These are phyloP conservation scores for Pisolithus sp. DNA, from an alignment of 768 basidiomycete genomes.

Conservation along the genomic window DNA sequence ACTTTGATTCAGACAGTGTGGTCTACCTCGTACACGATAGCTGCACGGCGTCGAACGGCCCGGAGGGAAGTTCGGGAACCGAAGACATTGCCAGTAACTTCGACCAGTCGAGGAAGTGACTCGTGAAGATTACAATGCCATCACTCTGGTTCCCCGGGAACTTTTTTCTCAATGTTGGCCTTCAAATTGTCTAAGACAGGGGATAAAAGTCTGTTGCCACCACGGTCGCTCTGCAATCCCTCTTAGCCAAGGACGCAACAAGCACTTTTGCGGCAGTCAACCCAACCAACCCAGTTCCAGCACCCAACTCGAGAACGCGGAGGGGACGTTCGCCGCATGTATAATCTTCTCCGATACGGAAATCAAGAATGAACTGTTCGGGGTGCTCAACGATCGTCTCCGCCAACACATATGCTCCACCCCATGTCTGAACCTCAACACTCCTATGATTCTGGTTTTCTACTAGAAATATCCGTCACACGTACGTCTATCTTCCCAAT, in stretches of 20 bases:
- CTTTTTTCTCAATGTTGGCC: constrained; percentile 37
- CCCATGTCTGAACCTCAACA: constrained; percentile 91
- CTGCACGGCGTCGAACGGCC: constrained; percentile 48
- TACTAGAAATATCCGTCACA: constrained; percentile 63
- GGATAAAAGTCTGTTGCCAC: constrained; percentile 47
- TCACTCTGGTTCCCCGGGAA: constrained; percentile 9
- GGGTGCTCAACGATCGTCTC: constrained; percentile 64
- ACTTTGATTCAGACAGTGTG: constrained; percentile 44
- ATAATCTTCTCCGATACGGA: not conserved
- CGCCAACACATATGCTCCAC: constrained; percentile 73
- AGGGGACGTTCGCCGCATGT: constrained; percentile 9
- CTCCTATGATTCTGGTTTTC: constrained; percentile 64
- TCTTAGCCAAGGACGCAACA: not conserved
- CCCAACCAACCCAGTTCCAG: constrained; percentile 51
- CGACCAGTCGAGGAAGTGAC: constrained; percentile 37
- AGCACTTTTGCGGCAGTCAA: constrained; percentile 34
- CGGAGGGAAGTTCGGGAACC: constrained; percentile 19
- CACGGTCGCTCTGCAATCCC: constrained; percentile 18
- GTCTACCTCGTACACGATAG: constrained; percentile 46
- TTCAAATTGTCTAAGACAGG: constrained; percentile 42
- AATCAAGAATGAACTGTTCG: constrained; percentile 37
- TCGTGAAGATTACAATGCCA: constrained; percentile 14
- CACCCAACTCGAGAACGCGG: constrained; percentile 48
- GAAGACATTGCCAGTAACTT: constrained; percentile 11
- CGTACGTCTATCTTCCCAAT: constrained; percentile 29